Conservation (phyloP, 768 basidiomycete species). For the Termitomyces sp. region DNA sequence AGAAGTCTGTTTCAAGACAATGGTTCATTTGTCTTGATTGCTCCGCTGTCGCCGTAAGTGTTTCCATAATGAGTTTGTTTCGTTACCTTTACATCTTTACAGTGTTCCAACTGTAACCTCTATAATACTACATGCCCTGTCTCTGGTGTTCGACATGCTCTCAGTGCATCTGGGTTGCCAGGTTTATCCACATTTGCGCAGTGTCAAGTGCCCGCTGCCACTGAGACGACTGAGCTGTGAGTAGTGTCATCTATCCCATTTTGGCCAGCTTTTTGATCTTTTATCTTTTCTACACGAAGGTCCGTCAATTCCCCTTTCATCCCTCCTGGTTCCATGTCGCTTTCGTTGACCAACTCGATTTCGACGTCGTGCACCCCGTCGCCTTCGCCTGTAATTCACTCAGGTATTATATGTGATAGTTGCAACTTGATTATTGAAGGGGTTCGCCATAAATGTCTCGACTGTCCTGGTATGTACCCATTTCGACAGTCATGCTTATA, state of each 20-base stretch:
- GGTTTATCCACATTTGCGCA: not conserved
- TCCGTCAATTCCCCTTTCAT: not conserved
- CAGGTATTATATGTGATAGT: slow-evolving; percentile 57
- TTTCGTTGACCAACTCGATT: not conserved
- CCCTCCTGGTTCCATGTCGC: not conserved
- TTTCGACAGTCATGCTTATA: not conserved
- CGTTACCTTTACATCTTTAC: not conserved
- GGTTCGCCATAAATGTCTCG: slow-evolving; percentile 73
- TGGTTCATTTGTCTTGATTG: not conserved
- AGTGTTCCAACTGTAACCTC: not conserved
- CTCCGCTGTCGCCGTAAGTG: not conserved
- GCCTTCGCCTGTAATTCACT: slow-evolving; percentile 40
- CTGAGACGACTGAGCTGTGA: too few relatives aligned
- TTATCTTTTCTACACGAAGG: not conserved
- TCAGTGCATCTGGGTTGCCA: too few relatives aligned
- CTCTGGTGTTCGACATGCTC: not conserved
- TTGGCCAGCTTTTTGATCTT: not conserved
- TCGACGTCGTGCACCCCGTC: slow-evolving; percentile 3
- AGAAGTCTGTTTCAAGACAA: not conserved
- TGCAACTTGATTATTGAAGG: slow-evolving; percentile 58
- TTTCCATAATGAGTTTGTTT: not conserved
- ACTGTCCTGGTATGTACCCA: slow-evolving; percentile 53
- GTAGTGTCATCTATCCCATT: not conserved
- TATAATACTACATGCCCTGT: not conserved
- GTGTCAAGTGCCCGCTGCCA: not conserved